These are phyloP conservation scores for Pestalotiopsis sp. DNA, from an alignment of 2,329 filamentous ascomycete genomes.

Conservation along the genomic window DNA sequence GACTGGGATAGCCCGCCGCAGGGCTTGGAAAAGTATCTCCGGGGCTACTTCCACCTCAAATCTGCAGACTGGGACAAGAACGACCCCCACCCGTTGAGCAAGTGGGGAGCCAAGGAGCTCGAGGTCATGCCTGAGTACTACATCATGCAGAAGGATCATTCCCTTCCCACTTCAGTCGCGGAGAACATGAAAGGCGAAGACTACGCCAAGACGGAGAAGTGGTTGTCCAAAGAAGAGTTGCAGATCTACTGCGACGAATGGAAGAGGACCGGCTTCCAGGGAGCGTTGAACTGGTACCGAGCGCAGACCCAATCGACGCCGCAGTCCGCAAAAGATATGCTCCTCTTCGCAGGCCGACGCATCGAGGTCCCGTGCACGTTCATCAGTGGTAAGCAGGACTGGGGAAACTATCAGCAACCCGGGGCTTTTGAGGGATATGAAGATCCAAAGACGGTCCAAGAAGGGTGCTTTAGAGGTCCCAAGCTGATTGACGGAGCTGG, in stretches of 20 bases:
- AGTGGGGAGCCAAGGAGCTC: slow-evolving; percentile 61
- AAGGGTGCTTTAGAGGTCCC: slow-evolving; percentile 51
- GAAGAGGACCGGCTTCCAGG: slow-evolving; percentile 65
- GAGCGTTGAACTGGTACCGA: slow-evolving; percentile 70
- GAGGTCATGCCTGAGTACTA: slow-evolving; percentile 69
- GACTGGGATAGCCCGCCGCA: slow-evolving; percentile 40
- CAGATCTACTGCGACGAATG: slow-evolving; percentile 64
- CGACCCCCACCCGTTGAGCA: slow-evolving; percentile 52
- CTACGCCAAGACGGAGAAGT: slow-evolving; percentile 42
- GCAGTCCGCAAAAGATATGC: slow-evolving; percentile 50
- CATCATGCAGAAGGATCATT: slow-evolving; percentile 60
- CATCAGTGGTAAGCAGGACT: slow-evolving; percentile 65
- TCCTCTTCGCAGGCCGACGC: slow-evolving; percentile 61
- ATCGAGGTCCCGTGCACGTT: slow-evolving; percentile 65
- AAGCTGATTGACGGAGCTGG: slow-evolving; percentile 62
- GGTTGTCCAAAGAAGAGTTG: slow-evolving; percentile 63
- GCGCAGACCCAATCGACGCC: slow-evolving; percentile 54
- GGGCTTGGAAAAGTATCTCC: slow-evolving; percentile 58
- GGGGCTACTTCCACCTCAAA: slow-evolving; percentile 72
- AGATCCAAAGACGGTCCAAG: slow-evolving; percentile 51
- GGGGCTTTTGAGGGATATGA: slow-evolving; percentile 59
- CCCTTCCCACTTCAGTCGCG: slow-evolving; percentile 62
- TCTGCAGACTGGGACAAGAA: slow-evolving; percentile 63
- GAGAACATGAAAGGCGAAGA: slow-evolving; percentile 58
- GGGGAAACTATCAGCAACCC: slow-evolving; percentile 71